These are phyloP conservation scores for Hyphopichia pseudoburtonii DNA, from an alignment of 1,139 yeast species.

Conservation along the genomic window DNA sequence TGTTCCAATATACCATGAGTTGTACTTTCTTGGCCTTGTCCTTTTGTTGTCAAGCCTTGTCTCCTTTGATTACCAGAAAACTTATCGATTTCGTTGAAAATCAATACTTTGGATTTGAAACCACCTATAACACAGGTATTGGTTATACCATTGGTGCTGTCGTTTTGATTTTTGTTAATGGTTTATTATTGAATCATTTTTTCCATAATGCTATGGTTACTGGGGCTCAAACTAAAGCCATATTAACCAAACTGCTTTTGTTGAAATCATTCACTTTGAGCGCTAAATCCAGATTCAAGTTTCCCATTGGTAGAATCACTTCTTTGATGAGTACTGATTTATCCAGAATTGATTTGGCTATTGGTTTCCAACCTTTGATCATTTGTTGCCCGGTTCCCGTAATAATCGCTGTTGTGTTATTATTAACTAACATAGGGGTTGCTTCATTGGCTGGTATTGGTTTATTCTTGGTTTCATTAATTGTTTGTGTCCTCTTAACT, in stretches of 20 bases:
- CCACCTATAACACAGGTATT: slow-evolving; percentile 35
- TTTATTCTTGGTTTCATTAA: slow-evolving; percentile 38
- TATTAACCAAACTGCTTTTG: slow-evolving; percentile 40
- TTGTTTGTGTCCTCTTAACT: slow-evolving; percentile 39
- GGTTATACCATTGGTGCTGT: slow-evolving; percentile 45
- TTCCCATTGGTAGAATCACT: slow-evolving; percentile 42
- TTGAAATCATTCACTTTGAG: slow-evolving; percentile 40
- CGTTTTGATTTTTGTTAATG: slow-evolving; percentile 38
- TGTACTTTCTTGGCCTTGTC: slow-evolving; percentile 37
- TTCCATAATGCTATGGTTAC: slow-evolving; percentile 47
- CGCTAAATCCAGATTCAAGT: slow-evolving; percentile 33
- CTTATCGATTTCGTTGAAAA: slow-evolving; percentile 43
- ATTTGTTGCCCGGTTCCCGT: slow-evolving; percentile 48
- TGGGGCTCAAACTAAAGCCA: slow-evolving; percentile 47
- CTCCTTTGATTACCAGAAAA: slow-evolving; percentile 41
- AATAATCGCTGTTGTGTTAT: slow-evolving; percentile 37
- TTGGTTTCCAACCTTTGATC: slow-evolving; percentile 47
- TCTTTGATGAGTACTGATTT: slow-evolving; percentile 48
- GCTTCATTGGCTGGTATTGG: slow-evolving; percentile 46
- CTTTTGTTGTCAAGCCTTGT: slow-evolving; percentile 39
- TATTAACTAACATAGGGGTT: slow-evolving; percentile 38
- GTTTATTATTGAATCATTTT: slow-evolving; percentile 43
- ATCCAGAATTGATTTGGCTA: slow-evolving; percentile 46
- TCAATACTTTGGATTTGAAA: slow-evolving; percentile 35
- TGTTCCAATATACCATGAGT: slow-evolving; percentile 34